Base-by-base conservation (phyloP, 2,329 filamentous ascomycete species). In the Coleophoma cylindrospora region DNA sequence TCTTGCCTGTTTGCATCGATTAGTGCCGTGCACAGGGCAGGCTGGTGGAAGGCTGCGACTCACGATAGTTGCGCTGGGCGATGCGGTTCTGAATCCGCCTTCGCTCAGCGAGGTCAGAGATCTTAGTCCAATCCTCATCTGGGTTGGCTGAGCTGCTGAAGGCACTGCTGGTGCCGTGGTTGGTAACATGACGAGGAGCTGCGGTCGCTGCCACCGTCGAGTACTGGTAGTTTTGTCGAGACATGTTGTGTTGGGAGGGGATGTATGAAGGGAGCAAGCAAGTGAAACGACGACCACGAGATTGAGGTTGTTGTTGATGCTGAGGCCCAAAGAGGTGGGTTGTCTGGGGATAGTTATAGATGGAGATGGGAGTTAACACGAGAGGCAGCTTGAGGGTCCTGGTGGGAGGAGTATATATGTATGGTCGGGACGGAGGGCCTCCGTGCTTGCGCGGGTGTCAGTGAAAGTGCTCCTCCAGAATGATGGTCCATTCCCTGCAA, bases 121-220 rank as follows among this genome's bases (percentile, higher is more conserved):
- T 96, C 82, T 96, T 95, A 66, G 92, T 96, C 92, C 92, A 97
- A 74, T 97, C 92, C 74, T 97, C 92, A 66, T 96, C 91, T 49
- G 92, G 89, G 69, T 95, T 95, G 62, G 91, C 92, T 57, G 90
- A 95, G 63, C 87, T 87, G 72, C 89, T 95, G 76, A 95, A 96
- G 61, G 92, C 92, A 72, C 90, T 96, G 74, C 90, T 96, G 54
- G 89, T 95, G 67, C 85, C 86, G 66, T 90, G 84, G 57, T 74
- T 79, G 38, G 82, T 77, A 62, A 86, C 85, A 65, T 89, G 85
- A 68, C 86, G 82, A 49, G 61, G 52, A 32, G 59, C 50, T 33
- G 58, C 45, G 49, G 61, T 53, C 21, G 59, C 50, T 33, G 58
- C 43, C 10, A 61, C 54, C 9, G 61, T 57, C 46, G 61, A 62